These are phyloP conservation scores for Mantamonas sphyraenae DNA, from an alignment of 78 protist species.

Conservation along the genomic window DNA sequence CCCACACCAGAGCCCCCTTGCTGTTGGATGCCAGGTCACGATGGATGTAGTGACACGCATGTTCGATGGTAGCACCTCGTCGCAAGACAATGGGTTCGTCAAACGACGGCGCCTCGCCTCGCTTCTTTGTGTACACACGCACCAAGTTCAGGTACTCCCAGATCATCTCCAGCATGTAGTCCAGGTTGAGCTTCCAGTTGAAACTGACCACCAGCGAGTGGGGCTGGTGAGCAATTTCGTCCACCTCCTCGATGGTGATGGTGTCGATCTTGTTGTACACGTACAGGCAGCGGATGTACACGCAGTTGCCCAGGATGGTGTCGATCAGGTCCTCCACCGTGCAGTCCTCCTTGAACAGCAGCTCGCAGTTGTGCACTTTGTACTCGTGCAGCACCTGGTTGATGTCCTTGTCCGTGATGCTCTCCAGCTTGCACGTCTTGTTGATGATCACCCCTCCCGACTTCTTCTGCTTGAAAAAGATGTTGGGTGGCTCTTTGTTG, in stretches of 20 bases:
- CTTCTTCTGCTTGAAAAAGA: constrained; percentile 27
- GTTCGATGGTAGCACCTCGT: too few species aligned
- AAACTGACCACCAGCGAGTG: constrained; percentile 24
- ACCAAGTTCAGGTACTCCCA: constrained; percentile 59
- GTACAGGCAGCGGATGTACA: constrained; percentile 63
- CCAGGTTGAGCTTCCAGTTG: constrained; percentile 23
- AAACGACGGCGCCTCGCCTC: constrained; percentile 46
- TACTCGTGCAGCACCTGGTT: constrained; percentile 28
- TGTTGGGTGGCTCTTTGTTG: constrained; percentile 52
- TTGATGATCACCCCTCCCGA: constrained; percentile 48
- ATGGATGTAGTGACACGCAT: not conserved
- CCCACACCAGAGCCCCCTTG: constrained; percentile 53
- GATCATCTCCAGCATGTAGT: constrained; percentile 24
- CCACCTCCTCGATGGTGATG: constrained; percentile 49
- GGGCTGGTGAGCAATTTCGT: constrained; percentile 31
- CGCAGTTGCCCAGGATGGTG: constrained; percentile 54
- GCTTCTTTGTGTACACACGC: constrained; percentile 68
- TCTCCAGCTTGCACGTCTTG: constrained; percentile 8
- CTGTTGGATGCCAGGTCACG: constrained; percentile 13
- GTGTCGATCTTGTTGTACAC: constrained; percentile 56
- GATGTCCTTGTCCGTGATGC: constrained; percentile 10
- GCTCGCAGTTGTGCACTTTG: constrained; percentile 46
- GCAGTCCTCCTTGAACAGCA: constrained; percentile 48
- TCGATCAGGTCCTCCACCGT: constrained; percentile 72
- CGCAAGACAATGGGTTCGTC: constrained; percentile 43